Evolutionary conservation across 2,329 filamentous ascomycete genomes (phyloP), one percentile per base, ranked within the genome.

Genomic region (Epichloe typhina): DNA sequence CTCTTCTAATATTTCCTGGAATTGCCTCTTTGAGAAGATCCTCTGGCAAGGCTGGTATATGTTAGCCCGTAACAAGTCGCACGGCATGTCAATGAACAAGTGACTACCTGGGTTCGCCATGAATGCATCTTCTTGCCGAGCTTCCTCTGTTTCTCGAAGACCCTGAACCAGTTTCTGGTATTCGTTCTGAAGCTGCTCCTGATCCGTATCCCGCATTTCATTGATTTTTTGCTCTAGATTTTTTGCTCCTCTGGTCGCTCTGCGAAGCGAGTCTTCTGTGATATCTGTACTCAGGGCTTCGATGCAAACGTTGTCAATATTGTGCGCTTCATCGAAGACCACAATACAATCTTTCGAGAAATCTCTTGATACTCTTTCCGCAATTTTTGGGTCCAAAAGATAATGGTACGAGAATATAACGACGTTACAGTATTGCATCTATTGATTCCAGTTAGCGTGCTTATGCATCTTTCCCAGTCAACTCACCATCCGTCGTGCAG

Each of bases 381-480:
- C 93, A 60, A 98, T 98, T 66, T 98, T 98, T 3, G 93, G 93
- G 61, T 98, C 94, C 15, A 98, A 79, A 3, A 98, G 79, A 63
- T 98, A 98, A 67, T 98, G 93, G 64, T 98, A 98, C 0, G 93
- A 98, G 71, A 98, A 98, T 58, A 98, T 98, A 62, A 98, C 96
- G 63, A 98, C 89, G 65, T 98, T 97, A 76, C 93, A 98, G 64
- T 90, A 97, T 61, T 93, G 85, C 91, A 98, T 97, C 85, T 89
- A 56, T 35, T 8, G 35, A 39, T 13, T 8, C 13, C 31, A 26
- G 48, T 54, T 26, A 50, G 43, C 37, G 54, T 56, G 21, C 58
- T 53, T 26, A 37, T 17, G 13, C 7, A 36, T 35, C 8, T 7
- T 26, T 42, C 9, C 3, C 36, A 45, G 13, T 15, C 13, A n/a